Conservation (phyloP, 345 rosid genomes). For the Pistacia integerrima region DNA sequence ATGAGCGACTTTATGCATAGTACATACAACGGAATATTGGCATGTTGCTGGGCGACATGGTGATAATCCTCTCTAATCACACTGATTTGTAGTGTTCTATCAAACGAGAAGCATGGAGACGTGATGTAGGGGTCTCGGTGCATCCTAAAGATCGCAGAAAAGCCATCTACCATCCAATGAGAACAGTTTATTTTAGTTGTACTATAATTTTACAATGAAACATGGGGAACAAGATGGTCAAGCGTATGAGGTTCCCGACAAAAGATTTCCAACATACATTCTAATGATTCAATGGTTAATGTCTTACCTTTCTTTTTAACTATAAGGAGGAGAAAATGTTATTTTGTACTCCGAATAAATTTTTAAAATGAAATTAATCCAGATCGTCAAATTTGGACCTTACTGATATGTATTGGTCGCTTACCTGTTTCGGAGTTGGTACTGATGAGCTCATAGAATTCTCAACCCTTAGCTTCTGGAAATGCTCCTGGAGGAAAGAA, state of each 20-base stretch:
- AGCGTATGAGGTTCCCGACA: too few species aligned
- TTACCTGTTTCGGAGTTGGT: constrained; percentile 88
- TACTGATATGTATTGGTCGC: too few species aligned
- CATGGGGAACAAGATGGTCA: not conserved
- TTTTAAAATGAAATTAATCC: too few species aligned
- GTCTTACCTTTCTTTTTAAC: too few species aligned
- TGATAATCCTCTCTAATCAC: constrained; percentile 27
- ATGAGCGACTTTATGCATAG: too few species aligned
- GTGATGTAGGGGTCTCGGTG: constrained; percentile 74
- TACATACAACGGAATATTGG: too few species aligned
- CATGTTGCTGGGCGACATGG: not conserved
- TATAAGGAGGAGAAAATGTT: too few species aligned
- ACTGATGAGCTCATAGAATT: constrained; percentile 81
- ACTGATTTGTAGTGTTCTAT: constrained; percentile 89
- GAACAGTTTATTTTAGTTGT: not conserved
- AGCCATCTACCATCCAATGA: constrained; percentile 45
- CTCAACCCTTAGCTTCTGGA: constrained; percentile 79
- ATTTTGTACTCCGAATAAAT: too few species aligned
- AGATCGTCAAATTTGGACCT: too few species aligned
- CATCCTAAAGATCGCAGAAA: constrained; percentile 85
- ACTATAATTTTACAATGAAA: not conserved
- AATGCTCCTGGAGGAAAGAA: constrained; percentile 64
- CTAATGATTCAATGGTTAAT: too few species aligned
- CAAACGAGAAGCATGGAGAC: constrained; percentile 87
- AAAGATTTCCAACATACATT: too few species aligned